Evolutionary conservation across 2,329 filamentous ascomycete genomes (phyloP).

Genomic region (Xylaria sp.): DNA sequence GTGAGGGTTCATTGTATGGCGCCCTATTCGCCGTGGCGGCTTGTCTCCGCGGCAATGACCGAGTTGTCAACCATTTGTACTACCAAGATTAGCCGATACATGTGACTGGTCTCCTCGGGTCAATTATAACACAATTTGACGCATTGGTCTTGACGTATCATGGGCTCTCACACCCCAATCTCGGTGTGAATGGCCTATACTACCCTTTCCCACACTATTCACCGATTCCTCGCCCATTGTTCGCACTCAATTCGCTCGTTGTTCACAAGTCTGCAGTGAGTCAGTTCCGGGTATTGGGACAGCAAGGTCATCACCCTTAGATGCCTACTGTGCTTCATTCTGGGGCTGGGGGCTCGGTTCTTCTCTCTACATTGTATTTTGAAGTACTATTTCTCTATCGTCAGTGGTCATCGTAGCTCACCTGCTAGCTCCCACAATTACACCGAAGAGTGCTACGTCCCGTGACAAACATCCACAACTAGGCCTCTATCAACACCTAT

Average conservation of each 20-base stretch:
- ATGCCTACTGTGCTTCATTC: neutral
- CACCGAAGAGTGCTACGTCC: neutral
- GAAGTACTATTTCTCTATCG: neutral
- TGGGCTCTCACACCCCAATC: neutral
- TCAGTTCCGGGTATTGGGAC: neutral
- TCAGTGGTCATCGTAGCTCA: neutral
- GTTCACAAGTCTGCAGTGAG: neutral
- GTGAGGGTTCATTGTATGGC: slow-evolving; percentile 23
- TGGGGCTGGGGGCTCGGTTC: neutral
- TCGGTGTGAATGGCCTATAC: slow-evolving; percentile 20
- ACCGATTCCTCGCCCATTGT: no score
- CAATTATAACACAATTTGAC: neutral
- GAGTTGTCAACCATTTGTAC: slow-evolving; percentile 18
- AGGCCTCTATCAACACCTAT: slow-evolving; percentile 2
- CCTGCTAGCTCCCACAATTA: neutral
- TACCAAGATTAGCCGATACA: neutral
- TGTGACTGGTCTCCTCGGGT: slow-evolving; percentile 2
- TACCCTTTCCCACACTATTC: neutral
- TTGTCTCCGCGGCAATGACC: slow-evolving; percentile 15
- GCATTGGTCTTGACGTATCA: neutral
- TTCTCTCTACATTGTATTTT: neutral
- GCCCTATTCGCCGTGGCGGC: slow-evolving; percentile 14
- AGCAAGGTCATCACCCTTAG: neutral
- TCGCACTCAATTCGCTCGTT: no score
- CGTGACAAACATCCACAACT: neutral